Base-by-base conservation (phyloP, 177 flowering plant species). In the Telopea speciosissima region DNA sequence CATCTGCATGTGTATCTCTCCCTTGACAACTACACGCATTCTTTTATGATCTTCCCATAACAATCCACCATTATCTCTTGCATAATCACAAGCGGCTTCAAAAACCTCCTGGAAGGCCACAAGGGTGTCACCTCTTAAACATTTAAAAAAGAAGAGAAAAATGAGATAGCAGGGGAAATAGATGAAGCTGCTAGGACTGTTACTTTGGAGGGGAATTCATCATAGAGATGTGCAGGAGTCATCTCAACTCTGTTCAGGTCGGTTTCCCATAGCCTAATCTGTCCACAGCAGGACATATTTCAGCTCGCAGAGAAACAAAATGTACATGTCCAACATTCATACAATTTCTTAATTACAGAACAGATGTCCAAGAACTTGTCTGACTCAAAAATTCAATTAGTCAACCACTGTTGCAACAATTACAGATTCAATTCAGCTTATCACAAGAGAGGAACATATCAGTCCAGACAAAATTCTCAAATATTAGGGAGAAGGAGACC, bases 181-280 rank as follows among this genome's bases (percentile, higher is more conserved):
- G 36, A 16, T 24, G 33, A 31, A 52, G 21, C 59, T 24, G 64
- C 8, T 14, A 25, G 3, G 59, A 65, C 36, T 4, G 69, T 75
- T 84, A 90, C 96, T 84, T 76, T 81, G 0, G 97, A 90, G 22
- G 96, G 93, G 62, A 90, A 92, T 64, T 89, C 93, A n/a, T 89
- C 93, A 63, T 87, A 90, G 52, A 84, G 78, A 82, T 88, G 82
- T n/a, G 92, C 79, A 36, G 81, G 86, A 21, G 78, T 74, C 82
- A 79, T 83, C 80, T 88, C 94, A 63, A 89, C 86, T 64, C 92
- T 81, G 67, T 92, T 89, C 74, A 88, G 70, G 79, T 90, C 97
- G 9, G 89, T 68, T 79, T 92, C 97, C 96, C 97, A 92, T 63
- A 92, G 81, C 74, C 97, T 80, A 69, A 92, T 87, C 97, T 90